phyloP scores from a whole-genome alignment of 176 grass and related monocot genomes.

The Oryza brachyantha region DNA sequence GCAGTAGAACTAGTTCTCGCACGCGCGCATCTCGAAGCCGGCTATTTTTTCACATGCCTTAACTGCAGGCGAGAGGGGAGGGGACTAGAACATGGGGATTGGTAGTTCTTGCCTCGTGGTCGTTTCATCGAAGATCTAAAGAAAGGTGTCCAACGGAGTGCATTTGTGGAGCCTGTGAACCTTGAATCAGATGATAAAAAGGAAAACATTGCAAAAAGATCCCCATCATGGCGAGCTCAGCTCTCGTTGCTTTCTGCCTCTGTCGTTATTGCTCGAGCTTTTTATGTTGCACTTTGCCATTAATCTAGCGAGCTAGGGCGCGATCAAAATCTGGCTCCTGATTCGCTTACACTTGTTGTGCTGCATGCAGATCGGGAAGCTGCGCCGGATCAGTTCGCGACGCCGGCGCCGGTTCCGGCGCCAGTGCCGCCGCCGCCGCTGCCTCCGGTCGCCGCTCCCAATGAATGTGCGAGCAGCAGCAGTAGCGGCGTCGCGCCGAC shows the following conservation, averaged over 20 bases:
- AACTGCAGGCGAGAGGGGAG: neutral
- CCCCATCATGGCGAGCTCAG: conserved; percentile 26
- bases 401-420: conserved; percentile 26
- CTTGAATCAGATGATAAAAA: conserved; percentile 37
- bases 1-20: conserved; percentile 16
- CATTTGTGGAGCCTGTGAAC: conserved; percentile 48
- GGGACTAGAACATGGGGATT: neutral
- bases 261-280: conserved; percentile 22
- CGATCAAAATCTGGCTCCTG: conserved; percentile 5
- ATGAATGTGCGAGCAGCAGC: conserved; percentile 34
- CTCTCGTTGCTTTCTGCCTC: conserved; percentile 32
- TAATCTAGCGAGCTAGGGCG: neutral
- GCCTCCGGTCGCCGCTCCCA: neutral
- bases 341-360: conserved; percentile 8
- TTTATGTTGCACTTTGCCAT: conserved; percentile 10
- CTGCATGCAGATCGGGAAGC: conserved; percentile 56
- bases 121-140: conserved; percentile 24
- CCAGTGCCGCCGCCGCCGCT: neutral
- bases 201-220: conserved; percentile 19
- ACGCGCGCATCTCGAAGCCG: conserved; percentile 14
- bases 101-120: neutral
- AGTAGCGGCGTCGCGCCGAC: conserved; percentile 31
- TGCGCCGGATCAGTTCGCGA: conserved; percentile 34
- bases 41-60: conserved; percentile 9
- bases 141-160: conserved; percentile 25